Base-by-base conservation (phyloP, 345 rosid species). In the Streptanthus diversifolius region DNA sequence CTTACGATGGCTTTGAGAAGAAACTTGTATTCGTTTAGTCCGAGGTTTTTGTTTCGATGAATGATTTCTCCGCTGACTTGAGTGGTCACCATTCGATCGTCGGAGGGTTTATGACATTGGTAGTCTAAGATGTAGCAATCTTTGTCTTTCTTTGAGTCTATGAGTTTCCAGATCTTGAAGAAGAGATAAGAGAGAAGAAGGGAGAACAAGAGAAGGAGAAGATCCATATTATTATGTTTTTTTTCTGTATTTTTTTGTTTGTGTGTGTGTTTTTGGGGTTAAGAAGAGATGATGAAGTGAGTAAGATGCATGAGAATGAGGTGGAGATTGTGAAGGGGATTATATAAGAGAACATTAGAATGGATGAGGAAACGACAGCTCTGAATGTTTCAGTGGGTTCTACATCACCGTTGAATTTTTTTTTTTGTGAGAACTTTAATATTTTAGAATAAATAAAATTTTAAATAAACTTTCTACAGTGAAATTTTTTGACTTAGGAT, bases 1-100 rank as follows among this genome's bases (percentile, higher is more conserved):
- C 85, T 87, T 6, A 89, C 95, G 1, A 87, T 80, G 63, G 95
- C 87, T 74, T 85, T 89, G 58, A 87, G 55, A 29, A 89, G 76
- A 72, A 89, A 89, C 83, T 85, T 77, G 82, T 79, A 87, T 68
- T 87, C 90, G 66, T 59, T 60, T 77, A 88, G 82, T 0, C 90
- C 88, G 4, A 85, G 90, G 56, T 75, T 81, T 68, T 76, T 71
- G 77, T 68, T 85, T 49, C 87, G 81, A 30, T 27, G 60, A 2
- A 88, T 76, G 62, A 87, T 53, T 4, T 82, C 84, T 3, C 88
- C 91, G 1, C 82, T 61, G 44, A 83, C 68, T 18, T 72, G 77
- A 10, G 95, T 82, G 64, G 35, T 76, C 33, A 82, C 78, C 84
- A 61, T 87, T 72, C 91, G 79, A 25, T 88, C 91, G 8, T 82